Evolutionary conservation across 2,329 filamentous ascomycete genomes (phyloP).

Genomic region (Hymenotorrendiella dingleyae): DNA sequence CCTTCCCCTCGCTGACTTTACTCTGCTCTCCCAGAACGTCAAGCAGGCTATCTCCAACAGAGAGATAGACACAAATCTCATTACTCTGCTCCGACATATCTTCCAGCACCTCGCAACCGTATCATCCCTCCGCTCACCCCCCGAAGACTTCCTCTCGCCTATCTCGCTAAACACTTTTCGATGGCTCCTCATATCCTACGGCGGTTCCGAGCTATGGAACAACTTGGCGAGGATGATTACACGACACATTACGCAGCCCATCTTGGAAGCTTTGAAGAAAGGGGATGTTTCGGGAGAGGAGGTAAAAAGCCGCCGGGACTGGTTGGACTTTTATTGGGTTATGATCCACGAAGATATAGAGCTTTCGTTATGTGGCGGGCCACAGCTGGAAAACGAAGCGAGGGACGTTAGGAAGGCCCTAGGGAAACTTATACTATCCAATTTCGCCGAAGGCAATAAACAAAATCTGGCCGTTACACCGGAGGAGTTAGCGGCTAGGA

Average conservation of each 20-base stretch:
- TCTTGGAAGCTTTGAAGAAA: not conserved
- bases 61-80: too few species aligned
- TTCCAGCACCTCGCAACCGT: too few species aligned
- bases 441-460: too few species aligned
- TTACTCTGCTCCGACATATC: too few species aligned
- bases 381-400: not conserved
- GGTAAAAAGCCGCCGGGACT: not conserved
- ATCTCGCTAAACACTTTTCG: not conserved
- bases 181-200: not conserved
- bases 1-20: too few species aligned
- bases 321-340: not conserved
- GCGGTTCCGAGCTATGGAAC: not conserved
- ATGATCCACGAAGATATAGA: not conserved
- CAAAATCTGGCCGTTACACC: too few species aligned
- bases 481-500: too few species aligned
- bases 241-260: not conserved
- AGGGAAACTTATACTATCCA: too few species aligned
- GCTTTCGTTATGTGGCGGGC: not conserved
- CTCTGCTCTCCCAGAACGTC: too few species aligned
- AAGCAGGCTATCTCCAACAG: too few species aligned
- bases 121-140: too few species aligned
- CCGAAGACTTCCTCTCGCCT: not conserved
- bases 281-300: not conserved
- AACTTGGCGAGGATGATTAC: not conserved
- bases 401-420: too few species aligned